Percentiles rank a stretch among this genome's conserved stretches.
Evolutionary conservation across 352 stramenopile species (phyloP).

Genomic region (Globisporangium carolinianum): DNA sequence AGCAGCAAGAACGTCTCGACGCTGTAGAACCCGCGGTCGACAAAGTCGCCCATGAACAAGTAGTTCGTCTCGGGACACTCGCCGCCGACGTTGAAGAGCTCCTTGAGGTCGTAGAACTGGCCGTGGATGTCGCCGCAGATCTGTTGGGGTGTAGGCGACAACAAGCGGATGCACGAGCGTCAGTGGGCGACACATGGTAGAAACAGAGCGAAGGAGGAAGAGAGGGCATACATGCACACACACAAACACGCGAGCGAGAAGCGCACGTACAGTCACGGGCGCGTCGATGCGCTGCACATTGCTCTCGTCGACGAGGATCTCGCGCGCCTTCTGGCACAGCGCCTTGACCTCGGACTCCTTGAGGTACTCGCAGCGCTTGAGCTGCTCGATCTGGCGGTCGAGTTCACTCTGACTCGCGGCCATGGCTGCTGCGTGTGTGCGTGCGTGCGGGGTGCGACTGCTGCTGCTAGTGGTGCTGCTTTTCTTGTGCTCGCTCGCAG

Average conservation of each 20-base stretch:
- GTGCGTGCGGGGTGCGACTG: too few species aligned
- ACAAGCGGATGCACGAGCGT: too few species aligned
- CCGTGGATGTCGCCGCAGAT: constrained; percentile 99
- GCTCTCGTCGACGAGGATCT: constrained; percentile 99
- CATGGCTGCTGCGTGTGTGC: constrained; percentile 23
- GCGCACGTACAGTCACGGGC: constrained; percentile 93
- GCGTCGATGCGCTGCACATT: constrained; percentile 99
- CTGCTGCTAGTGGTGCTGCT: too few species aligned
- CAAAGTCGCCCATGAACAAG: constrained; percentile 99
- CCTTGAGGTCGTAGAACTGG: constrained; percentile 99
- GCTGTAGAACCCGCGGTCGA: constrained; percentile 99
- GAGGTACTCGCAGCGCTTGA: constrained; percentile 97
- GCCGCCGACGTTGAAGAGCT: constrained; percentile 97
- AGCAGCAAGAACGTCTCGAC: constrained; percentile 99
- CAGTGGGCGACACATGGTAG: too few species aligned
- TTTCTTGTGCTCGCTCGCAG: too few species aligned
- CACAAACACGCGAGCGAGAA: background rate
- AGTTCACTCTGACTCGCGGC: constrained; percentile 79
- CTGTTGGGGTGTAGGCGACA: constrained; percentile 25
- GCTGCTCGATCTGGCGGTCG: constrained; percentile 85
- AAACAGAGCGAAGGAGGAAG: background rate
- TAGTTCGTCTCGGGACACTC: constrained; percentile 99
- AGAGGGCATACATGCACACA: background rate
- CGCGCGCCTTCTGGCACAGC: constrained; percentile 95
- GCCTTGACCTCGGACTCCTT: constrained; percentile 97